Percentiles rank a stretch among this genome's conserved stretches.
These are phyloP conservation scores for Diaporthe capsici DNA, from an alignment of 2,329 filamentous ascomycete species.

Conservation along the genomic window DNA sequence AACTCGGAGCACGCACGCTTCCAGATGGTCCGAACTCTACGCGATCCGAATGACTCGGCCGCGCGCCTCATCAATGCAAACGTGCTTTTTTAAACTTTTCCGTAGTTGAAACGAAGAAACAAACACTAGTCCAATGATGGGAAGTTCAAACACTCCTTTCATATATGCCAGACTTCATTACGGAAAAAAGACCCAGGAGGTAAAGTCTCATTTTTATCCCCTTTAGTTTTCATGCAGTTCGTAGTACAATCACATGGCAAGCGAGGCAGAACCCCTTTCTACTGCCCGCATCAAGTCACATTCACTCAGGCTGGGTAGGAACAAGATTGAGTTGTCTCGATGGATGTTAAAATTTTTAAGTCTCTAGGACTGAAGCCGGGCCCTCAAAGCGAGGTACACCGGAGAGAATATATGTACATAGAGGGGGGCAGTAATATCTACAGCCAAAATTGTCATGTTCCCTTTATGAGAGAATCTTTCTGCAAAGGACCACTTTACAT, in stretches of 20 bases:
- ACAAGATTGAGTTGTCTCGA: not conserved
- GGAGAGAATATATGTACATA: slow-evolving; percentile 17
- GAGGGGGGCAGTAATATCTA: slow-evolving; percentile 28
- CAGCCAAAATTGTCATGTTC: slow-evolving; percentile 25
- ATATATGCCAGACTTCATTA: slow-evolving; percentile 12
- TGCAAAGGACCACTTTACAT: slow-evolving; percentile 8
- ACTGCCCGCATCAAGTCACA: not conserved
- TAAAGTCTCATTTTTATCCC: not conserved
- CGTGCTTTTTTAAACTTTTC: not conserved
- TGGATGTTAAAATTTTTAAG: not conserved
- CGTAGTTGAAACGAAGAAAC: slow-evolving; percentile 1
- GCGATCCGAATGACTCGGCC: slow-evolving; percentile 10
- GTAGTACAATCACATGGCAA: too few relatives aligned
- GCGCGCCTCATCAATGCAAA: not conserved
- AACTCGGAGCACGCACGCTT: not conserved
- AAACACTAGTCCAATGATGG: slow-evolving; percentile 22
- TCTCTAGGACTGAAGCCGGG: slow-evolving; percentile 13
- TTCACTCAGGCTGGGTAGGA: not conserved
- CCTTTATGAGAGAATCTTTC: slow-evolving; percentile 15
- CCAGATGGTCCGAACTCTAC: not conserved
- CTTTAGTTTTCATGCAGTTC: not conserved
- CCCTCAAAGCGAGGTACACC: not conserved
- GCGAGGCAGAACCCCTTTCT: too few relatives aligned
- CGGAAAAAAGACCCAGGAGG: not conserved
- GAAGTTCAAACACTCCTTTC: not conserved